A percentile compares a stretch with the other conserved stretches of the same genome.
phyloP scores from a whole-genome alignment of 768 basidiomycete species.

The Suillus americanus region DNA sequence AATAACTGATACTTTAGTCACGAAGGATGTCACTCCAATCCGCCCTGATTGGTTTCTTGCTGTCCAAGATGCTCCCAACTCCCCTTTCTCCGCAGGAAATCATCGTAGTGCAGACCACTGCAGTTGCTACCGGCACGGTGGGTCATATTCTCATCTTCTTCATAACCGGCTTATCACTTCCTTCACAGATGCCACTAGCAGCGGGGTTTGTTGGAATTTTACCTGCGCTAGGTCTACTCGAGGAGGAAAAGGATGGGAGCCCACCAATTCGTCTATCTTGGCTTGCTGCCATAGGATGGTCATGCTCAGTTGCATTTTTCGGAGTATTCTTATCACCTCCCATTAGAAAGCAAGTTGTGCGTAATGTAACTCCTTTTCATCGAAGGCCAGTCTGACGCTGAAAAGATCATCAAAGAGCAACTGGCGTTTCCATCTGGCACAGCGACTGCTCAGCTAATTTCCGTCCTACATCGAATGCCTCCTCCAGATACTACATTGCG shows the following conservation, averaged over 20 bases:
- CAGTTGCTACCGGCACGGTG: constrained; percentile 86
- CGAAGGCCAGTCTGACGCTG: constrained; percentile 7
- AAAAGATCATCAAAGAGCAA: constrained; percentile 89
- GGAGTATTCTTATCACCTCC: constrained; percentile 98
- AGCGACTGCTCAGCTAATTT: constrained; percentile 93
- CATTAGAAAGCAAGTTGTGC: constrained; percentile 88
- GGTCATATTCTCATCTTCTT: background rate
- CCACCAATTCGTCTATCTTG: constrained; percentile 75
- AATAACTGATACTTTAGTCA: constrained; percentile 2
- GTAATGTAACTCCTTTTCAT: constrained; percentile 25
- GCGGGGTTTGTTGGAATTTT: constrained; percentile 92
- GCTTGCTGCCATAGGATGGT: constrained; percentile 79
- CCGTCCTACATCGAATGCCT: constrained; percentile 79
- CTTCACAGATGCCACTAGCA: constrained; percentile 70
- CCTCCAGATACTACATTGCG: constrained; percentile 60
- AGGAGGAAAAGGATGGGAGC: constrained; percentile 70
- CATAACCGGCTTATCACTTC: background rate
- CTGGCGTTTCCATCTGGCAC: constrained; percentile 94
- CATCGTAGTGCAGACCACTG: constrained; percentile 92
- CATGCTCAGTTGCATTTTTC: constrained; percentile 90
- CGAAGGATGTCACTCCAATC: constrained; percentile 94
- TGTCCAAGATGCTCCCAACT: constrained; percentile 70
- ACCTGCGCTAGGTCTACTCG: constrained; percentile 83
- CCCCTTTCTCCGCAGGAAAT: constrained; percentile 90
- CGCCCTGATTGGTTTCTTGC: constrained; percentile 85